Evolutionary conservation across 257 asterid genomes (phyloP), one percentile per base, ranked within the genome.

Genomic region (Solanum pennellii): DNA sequence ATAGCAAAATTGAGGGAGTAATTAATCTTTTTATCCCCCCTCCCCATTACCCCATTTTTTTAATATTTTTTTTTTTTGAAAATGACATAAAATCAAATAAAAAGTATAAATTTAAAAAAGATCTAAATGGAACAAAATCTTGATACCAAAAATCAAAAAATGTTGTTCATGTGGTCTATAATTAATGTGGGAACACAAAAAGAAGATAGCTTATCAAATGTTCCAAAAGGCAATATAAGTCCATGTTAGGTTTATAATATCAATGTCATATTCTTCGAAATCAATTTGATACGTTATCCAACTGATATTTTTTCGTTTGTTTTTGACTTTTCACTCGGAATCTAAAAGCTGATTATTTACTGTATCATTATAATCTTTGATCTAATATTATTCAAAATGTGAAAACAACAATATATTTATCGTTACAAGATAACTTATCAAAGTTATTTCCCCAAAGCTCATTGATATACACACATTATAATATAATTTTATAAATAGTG

Each of bases 351-450:
- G 4, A 6, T 25, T 71, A 71, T 1, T 69, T 15, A 31, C 7
- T 9, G 7, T 71, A 5, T 31, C 1, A 0, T 0, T 9, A 71
- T 71, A 15, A 15, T 31, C 2, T 68, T 68, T 69, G 0, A 71
- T 69, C 0, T 15, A 7, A 12, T 31, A 66, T 3, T 29, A 29
- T 68, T 69, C 15, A 0, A 69, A 69, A 6, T 15, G n/a, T 31
- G 3, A 31, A 29, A 14, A 27, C 0, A 68, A 68, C 6, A 14
- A 68, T 3, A 29, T 29, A 68, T 3, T 29, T 68, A 66, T 66
- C 10, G 15, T 6, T n/a, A 68, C 39, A 4, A 69, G 76, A 69
- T 15, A 69, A 27, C 23, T 68, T 68, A 68, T 68, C 74, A 68
- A 68, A 27, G 39, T 27, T 12, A 56, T 23, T 56, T 9, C n/a